A percentile compares a stretch with the other conserved stretches of the same genome.
Evolutionary conservation across 345 rosid species (phyloP).

Genomic region (Corchorus capsularis): DNA sequence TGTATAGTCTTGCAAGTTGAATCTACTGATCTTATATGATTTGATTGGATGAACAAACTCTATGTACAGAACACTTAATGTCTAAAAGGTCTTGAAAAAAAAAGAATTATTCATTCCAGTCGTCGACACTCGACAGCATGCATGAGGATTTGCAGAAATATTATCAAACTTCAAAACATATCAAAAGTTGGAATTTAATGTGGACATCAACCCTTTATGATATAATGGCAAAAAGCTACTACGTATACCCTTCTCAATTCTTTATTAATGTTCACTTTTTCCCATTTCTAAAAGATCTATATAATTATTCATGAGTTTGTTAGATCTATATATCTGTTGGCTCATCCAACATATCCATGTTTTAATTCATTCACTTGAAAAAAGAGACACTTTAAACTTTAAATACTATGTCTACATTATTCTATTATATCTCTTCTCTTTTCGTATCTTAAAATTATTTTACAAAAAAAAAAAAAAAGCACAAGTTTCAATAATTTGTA

Average conservation of each 20-base stretch:
- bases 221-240: slow-evolving; percentile 3
- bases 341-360: background rate
- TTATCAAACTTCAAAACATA: background rate
- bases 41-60: background rate
- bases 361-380: background rate
- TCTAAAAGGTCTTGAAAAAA: background rate
- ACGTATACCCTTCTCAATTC: background rate
- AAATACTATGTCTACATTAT: too few relatives aligned
- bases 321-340: background rate
- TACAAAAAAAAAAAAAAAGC: too few relatives aligned
- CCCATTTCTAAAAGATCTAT: background rate
- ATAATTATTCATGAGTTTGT: background rate
- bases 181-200: background rate
- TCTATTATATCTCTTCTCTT: too few relatives aligned
- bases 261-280: background rate
- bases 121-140: background rate
- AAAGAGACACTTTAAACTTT: too few relatives aligned
- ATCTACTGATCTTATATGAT: too few relatives aligned
- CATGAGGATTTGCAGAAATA: background rate
- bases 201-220: background rate
- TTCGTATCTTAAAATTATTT: too few relatives aligned
- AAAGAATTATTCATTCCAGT: background rate
- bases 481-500: too few relatives aligned
- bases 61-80: too few relatives aligned
- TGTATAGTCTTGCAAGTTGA: background rate